Base-by-base conservation (phyloP, 1,284 basidiomycete genomes). In the Cryptococcus sp. region DNA sequence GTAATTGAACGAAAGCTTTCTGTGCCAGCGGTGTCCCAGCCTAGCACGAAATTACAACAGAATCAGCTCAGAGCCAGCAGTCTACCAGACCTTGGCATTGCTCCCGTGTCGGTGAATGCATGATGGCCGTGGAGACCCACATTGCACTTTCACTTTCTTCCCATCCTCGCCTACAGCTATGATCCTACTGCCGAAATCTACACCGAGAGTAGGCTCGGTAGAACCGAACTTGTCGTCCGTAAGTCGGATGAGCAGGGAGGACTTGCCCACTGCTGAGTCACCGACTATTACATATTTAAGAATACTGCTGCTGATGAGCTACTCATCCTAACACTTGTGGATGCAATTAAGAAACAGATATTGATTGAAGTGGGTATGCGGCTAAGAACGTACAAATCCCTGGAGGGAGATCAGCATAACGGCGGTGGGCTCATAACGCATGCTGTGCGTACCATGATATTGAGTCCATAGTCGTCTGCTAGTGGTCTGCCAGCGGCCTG, bases 1-100 rank as follows among this genome's bases (percentile, higher is more conserved):
- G 94, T 97, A 26, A 98, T 95, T 34, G 90, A 68, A 39, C 75
- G 57, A 56, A 77, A 77, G 39, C 61, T 66, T 58, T 76, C 74
- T 3, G 74, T 74, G 11, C 74, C 74, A 15, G 74, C 74, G n/a
- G 74, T 76, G 52, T 76, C 74, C 74, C 74, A 76, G 58, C 74
- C 74, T 75, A 53, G 7, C 2, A 39, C 29, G 22, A 44, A 3
- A 34, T 22, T 7, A 53, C 19, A 43, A 34, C 23, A 34, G 39
- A 23, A 47, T 47, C 46, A 47, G 25, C 17, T 20, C 20, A 3
- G 7, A n/a, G 25, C 17, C 17, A 47, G 19, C 17, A 26, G n/a
- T 23, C 46, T 26, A 6, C 46, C 16, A 10, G 46, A 8, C 25
- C 6, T 15, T 39, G 16, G 6, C 15, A 41, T 17, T 29, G 38